phyloP scores from a whole-genome alignment of 768 basidiomycete species.

The Kwoniella heveanensis region DNA sequence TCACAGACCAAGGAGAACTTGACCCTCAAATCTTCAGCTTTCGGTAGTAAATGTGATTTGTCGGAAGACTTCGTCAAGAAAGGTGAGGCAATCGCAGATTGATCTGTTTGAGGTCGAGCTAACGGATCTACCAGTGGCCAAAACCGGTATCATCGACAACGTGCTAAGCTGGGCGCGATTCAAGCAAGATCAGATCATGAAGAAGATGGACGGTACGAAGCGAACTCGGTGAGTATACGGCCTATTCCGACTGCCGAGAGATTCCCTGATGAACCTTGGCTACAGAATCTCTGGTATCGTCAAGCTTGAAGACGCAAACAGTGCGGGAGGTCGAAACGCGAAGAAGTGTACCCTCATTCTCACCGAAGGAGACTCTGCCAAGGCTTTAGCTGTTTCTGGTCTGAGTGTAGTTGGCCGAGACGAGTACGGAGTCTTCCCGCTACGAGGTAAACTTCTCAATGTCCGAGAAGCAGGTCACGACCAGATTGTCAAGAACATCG shows the following conservation, averaged over 20 bases:
- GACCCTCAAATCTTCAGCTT: conserved; percentile 82
- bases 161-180: conserved; percentile 95
- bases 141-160: conserved; percentile 86
- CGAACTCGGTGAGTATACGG: conserved; percentile 69
- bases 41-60: conserved; percentile 74
- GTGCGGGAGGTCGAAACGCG: conserved; percentile 81
- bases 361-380: conserved; percentile 99
- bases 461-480: conserved; percentile 96
- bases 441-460: conserved; percentile 94
- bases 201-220: conserved; percentile 92
- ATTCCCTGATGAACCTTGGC: conserved; percentile 5
- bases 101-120: conserved; percentile 1
- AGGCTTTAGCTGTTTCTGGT: conserved; percentile 91
- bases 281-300: conserved; percentile 81
- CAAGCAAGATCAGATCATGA: conserved; percentile 92
- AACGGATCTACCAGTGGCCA: conserved; percentile 65
- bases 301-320: conserved; percentile 95
- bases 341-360: conserved; percentile 89
- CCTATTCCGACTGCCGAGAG: not conserved
- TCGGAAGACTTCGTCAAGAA: conserved; percentile 97
- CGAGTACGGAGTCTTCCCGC: conserved; percentile 94
- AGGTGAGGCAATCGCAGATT: conserved; percentile 60
- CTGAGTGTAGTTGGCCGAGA: conserved; percentile 93
- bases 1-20: conserved; percentile 98
- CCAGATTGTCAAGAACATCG: conserved; percentile 96